Evolutionary conservation across 2,329 filamentous ascomycete species (phyloP).

Genomic region (Byssoonygena ceratinophila): DNA sequence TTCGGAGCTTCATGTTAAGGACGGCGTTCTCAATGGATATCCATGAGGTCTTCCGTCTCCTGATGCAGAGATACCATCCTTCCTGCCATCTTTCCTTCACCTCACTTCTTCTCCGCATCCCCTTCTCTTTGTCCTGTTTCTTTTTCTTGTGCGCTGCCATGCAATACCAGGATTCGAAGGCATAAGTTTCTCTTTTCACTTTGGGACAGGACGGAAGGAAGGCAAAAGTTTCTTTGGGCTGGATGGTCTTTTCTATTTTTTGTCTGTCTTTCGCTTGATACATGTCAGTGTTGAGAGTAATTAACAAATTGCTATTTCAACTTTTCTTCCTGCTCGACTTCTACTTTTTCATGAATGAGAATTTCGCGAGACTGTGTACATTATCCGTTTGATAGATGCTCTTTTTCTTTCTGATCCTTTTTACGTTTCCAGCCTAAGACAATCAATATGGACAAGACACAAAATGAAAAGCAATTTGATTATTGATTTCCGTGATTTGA

Average conservation of each 20-base stretch:
- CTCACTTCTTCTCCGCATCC: constrained; percentile 8
- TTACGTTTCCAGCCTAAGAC: too few species aligned
- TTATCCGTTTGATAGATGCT: background rate
- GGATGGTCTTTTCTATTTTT: constrained; percentile 8
- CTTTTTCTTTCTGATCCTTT: background rate
- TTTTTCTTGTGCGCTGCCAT: constrained; percentile 6
- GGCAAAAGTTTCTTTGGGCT: constrained; percentile 13
- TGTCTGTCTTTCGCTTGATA: constrained; percentile 6
- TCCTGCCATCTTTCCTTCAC: constrained; percentile 7
- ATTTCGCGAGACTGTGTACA: background rate
- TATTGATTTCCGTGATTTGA: too few species aligned
- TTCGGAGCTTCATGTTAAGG: constrained; percentile 13
- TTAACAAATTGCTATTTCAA: constrained; percentile 11
- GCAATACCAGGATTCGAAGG: constrained; percentile 10
- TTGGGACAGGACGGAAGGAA: constrained; percentile 13
- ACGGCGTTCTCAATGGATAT: constrained; percentile 14
- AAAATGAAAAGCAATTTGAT: background rate
- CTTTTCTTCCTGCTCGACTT: background rate
- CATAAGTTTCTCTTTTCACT: constrained; percentile 15
- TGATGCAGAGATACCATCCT: constrained; percentile 9
- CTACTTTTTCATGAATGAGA: background rate
- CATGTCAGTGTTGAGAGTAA: constrained; percentile 11
- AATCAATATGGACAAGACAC: too few species aligned
- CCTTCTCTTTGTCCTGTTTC: constrained; percentile 3
- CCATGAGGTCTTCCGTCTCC: constrained; percentile 9